Evolutionary conservation across 2,329 filamentous ascomycete species (phyloP).

Genomic region (Colletotrichum salicis): DNA sequence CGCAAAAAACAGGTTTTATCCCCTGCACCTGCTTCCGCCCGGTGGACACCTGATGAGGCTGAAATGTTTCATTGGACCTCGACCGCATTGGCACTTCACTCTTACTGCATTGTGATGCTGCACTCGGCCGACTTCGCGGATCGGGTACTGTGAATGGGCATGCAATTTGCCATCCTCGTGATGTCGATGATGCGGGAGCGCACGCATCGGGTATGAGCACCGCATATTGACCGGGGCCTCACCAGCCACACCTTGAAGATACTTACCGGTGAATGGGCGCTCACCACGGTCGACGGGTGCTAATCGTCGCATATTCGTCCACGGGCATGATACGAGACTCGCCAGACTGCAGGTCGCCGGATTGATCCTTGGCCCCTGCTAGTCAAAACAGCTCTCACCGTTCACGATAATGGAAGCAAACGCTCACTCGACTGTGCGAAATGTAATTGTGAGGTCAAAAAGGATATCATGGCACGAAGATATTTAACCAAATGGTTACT

Average conservation of each 20-base stretch:
- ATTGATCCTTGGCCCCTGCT: neutral
- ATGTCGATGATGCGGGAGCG: neutral
- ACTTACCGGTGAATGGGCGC: neutral
- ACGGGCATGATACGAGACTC: conserved; percentile 7
- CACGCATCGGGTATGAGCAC: neutral
- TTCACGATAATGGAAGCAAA: neutral
- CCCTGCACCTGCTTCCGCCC: conserved; percentile 16
- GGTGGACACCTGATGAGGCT: conserved; percentile 32
- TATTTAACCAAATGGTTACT: neutral
- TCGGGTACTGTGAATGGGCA: neutral
- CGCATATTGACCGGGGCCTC: neutral
- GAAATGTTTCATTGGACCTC: conserved; percentile 35
- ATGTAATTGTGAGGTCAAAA: neutral
- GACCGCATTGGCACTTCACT: conserved; percentile 25
- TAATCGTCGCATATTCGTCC: neutral
- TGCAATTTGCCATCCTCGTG: neutral
- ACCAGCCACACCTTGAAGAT: conserved; percentile 15
- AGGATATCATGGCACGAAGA: no score
- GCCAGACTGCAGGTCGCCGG: conserved; percentile 11
- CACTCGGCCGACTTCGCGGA: conserved; percentile 24
- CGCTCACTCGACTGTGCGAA: neutral
- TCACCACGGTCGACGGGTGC: neutral
- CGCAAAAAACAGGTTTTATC: conserved; percentile 33
- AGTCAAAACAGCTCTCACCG: neutral
- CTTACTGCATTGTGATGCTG: conserved; percentile 30